Conservation (phyloP, 2,329 filamentous ascomycete species). For the Pseudocercospora fijiensis region DNA sequence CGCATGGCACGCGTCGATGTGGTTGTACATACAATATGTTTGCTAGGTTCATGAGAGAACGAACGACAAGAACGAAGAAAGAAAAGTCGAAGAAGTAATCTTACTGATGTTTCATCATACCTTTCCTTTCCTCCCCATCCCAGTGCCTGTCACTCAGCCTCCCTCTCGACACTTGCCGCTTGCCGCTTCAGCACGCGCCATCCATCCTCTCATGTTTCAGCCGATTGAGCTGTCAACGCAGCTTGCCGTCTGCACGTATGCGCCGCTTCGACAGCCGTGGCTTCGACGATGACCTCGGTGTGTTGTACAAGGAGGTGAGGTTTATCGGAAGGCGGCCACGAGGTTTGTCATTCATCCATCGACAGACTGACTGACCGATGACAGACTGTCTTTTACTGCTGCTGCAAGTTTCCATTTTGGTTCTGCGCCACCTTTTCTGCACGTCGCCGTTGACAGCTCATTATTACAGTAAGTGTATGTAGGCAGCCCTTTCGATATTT, state of each 20-base stretch:
- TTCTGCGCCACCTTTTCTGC: constrained; percentile 1
- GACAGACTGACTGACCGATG: background rate
- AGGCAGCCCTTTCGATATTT: background rate
- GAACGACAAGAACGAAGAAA: background rate
- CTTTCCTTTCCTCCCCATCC: too few relatives aligned
- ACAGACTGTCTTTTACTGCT: background rate
- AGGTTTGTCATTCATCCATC: background rate
- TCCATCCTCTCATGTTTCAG: background rate
- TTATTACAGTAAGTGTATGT: too few relatives aligned
- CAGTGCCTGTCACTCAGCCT: too few relatives aligned
- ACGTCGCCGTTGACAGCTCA: constrained; percentile 1
- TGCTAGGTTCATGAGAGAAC: background rate
- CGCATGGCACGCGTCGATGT: background rate
- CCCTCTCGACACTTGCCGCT: too few relatives aligned
- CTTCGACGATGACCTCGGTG: background rate
- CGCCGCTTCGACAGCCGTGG: background rate
- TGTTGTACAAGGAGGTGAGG: background rate
- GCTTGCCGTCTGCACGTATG: constrained; percentile 5
- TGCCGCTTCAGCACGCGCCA: too few relatives aligned
- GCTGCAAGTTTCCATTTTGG: background rate
- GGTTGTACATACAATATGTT: background rate
- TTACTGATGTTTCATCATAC: background rate
- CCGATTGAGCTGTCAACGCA: constrained; percentile 8
- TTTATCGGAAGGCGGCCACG: background rate
- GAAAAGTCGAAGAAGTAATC: too few relatives aligned